These are phyloP conservation scores for Musa itinerans DNA, from an alignment of 176 grass and related monocot genomes.

Conservation along the genomic window DNA sequence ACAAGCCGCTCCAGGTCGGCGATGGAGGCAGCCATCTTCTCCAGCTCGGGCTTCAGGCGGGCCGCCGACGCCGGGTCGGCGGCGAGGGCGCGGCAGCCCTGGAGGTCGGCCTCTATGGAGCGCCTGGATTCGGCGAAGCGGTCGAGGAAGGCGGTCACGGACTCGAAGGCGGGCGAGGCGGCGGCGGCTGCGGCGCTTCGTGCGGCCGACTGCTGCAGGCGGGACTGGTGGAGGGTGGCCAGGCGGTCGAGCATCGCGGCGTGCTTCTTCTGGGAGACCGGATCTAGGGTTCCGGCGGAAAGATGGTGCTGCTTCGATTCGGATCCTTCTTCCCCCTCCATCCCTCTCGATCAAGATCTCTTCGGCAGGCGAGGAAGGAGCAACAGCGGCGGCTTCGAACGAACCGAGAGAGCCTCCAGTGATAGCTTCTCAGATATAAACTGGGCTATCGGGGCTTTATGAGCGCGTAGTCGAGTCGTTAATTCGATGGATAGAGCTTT, in stretches of 20 bases:
- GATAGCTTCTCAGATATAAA: not conserved
- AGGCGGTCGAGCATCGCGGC: constrained; percentile 76
- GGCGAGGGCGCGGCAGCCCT: constrained; percentile 29
- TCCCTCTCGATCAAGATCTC: not conserved
- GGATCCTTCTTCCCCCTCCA: constrained; percentile 1
- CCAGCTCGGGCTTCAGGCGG: constrained; percentile 15
- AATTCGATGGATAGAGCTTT: not conserved
- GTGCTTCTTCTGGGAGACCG: constrained; percentile 44
- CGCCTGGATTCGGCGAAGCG: constrained; percentile 42
- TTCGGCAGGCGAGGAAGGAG: not conserved
- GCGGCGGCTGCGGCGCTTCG: constrained; percentile 10
- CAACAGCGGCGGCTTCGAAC: not conserved
- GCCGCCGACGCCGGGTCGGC: not conserved
- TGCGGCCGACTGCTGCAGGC: constrained; percentile 12
- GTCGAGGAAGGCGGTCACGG: constrained; percentile 36
- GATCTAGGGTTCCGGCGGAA: constrained; percentile 19
- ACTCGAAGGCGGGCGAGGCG: constrained; percentile 12
- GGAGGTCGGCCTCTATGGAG: constrained; percentile 45
- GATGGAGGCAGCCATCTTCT: constrained; percentile 35
- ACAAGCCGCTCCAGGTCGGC: constrained; percentile 49
- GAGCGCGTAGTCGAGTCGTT: not conserved
- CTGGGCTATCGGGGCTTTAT: too few relatives aligned
- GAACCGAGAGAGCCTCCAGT: not conserved
- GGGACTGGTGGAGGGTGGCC: constrained; percentile 36
- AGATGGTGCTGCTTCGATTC: constrained; percentile 31